Evolutionary conservation across 257 asterid species (phyloP).

Genomic region (Solanum rostratum): DNA sequence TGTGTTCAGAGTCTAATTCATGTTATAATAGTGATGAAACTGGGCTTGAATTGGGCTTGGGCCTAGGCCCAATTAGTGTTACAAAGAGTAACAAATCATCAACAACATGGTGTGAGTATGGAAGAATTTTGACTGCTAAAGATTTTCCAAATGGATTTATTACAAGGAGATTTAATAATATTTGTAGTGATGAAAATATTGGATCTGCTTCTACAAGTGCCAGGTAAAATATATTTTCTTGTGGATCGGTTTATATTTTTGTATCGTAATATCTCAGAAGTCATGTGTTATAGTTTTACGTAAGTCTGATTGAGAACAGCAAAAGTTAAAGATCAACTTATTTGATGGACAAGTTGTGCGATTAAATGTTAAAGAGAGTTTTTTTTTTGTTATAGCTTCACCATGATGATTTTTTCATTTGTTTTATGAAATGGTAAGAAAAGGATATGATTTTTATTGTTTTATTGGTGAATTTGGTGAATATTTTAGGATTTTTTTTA

Average conservation of each 20-base stretch:
- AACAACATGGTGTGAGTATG: constrained; percentile 33
- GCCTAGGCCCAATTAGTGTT: constrained; percentile 22
- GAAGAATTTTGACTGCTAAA: constrained; percentile 77
- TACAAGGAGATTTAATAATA: constrained; percentile 23
- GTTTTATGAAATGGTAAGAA: background rate
- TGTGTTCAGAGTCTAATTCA: constrained; percentile 14
- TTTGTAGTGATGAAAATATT: constrained; percentile 6
- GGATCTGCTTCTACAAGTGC: constrained; percentile 41
- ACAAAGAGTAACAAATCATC: constrained; percentile 13
- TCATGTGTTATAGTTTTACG: background rate
- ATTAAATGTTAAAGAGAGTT: too few relatives aligned
- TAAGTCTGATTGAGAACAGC: background rate
- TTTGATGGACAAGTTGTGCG: background rate
- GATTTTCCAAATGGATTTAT: constrained; percentile 50
- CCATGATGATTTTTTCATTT: background rate
- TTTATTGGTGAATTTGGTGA: background rate
- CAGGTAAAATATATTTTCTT: constrained; percentile 18
- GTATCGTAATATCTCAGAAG: background rate
- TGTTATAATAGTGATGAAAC: constrained; percentile 16
- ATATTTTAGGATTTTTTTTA: too few relatives aligned
- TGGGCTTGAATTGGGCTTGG: constrained; percentile 59
- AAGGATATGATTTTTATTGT: too few relatives aligned
- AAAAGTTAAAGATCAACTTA: too few relatives aligned
- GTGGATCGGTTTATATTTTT: background rate
- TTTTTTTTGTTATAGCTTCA: too few relatives aligned